Evolutionary conservation across 305 asterid species (phyloP).

Genomic region (Fraxinus floribunda): DNA sequence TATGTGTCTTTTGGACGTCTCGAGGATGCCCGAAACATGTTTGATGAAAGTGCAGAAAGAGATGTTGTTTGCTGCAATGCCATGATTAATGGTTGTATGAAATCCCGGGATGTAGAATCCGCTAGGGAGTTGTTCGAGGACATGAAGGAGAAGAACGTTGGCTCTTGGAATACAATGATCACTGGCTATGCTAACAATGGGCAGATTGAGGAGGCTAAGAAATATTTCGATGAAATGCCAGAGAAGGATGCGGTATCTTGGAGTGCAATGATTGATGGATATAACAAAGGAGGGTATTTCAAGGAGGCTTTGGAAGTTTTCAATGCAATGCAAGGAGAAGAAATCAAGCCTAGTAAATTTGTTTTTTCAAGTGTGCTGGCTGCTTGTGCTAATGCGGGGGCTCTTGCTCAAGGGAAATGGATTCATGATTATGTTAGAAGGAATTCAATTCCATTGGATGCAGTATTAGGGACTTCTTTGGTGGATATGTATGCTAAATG

Average conservation of each 20-base stretch:
- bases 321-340: constrained; percentile 32
- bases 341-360: constrained; percentile 26
- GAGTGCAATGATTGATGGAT: constrained; percentile 55
- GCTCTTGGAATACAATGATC: constrained; percentile 50
- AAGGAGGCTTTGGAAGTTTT: constrained; percentile 45
- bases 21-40: constrained; percentile 33
- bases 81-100: constrained; percentile 50
- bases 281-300: constrained; percentile 28
- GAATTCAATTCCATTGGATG: constrained; percentile 30
- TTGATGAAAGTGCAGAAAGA: constrained; percentile 18
- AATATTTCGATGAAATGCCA: constrained; percentile 32
- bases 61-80: constrained; percentile 53
- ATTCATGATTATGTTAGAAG: constrained; percentile 36
- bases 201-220: constrained; percentile 36
- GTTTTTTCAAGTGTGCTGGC: constrained; percentile 36
- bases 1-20: constrained; percentile 38
- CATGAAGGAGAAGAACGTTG: constrained; percentile 30
- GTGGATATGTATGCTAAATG: constrained; percentile 49
- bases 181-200: constrained; percentile 37
- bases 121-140: constrained; percentile 33
- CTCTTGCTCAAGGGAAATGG: constrained; percentile 50
- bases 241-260: constrained; percentile 43
- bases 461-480: constrained; percentile 42
- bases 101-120: constrained; percentile 26
- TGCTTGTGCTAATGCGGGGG: constrained; percentile 42